Base-by-base conservation (phyloP, 2,329 filamentous ascomycete species). In the Lachnellula occidentalis region DNA sequence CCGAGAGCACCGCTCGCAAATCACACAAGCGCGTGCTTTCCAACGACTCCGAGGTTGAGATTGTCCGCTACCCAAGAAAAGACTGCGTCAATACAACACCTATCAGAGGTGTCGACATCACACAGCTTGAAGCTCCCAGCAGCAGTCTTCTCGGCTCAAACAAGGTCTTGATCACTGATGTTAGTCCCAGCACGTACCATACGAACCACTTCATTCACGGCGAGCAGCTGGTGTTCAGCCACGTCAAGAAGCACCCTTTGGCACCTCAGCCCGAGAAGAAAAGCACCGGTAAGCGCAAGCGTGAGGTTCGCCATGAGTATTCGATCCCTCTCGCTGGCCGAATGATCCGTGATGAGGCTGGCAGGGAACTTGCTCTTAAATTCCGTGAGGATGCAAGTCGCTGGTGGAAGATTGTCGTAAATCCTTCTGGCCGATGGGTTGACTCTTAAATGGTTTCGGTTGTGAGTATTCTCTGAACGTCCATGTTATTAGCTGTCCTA, bases 341-440 rank as follows among this genome's bases (percentile, higher is more conserved):
- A n/a, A 2, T 7, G 12, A 11, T 39, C 4, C 3, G 36, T 39
- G 15, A 39, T 12, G 12, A 22, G 19, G 24, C 49, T 12, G 49
- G 49, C 17, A 9, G 11, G 11, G 22, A 42, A 11, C 49, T 51
- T 34, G 49, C 37, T 6, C 27, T 19, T 14, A 43, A 21, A n/a
- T 51, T 51, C n/a, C 31, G 49, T 9, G 39, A 43, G 31, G 37
- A 51, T 15, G 39, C 49, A 9, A 51, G 24, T 31, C 37, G 49
- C 9, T 51, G 49, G 49, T 51, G 49, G 49, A 51, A 37, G 12
- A 15, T 31, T 11, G 49, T 45, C 27, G 37, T 51, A 14, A 24
- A 43, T 19, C 49, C 49, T 9, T 36, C n/a, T n/a, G 36, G 36
- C 17, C 36, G 17, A 7, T 39, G 36, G 36, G 15, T 6, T 39